phyloP scores from a whole-genome alignment of 495 filamentous ascomycete genomes.

The Neurospora sp. region DNA sequence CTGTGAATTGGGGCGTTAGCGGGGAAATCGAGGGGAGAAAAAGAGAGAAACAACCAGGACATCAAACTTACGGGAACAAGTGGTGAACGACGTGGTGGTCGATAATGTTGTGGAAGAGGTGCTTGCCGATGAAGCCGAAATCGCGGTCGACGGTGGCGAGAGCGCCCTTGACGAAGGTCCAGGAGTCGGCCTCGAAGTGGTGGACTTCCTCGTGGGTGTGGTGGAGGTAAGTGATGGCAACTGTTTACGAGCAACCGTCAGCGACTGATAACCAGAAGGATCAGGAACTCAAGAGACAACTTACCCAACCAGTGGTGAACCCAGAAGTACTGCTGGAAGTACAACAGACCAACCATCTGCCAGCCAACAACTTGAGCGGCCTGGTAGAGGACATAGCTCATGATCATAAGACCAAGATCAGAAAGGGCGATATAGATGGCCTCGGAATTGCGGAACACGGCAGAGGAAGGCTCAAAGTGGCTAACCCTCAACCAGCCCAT shows the following conservation, averaged over 20 bases:
- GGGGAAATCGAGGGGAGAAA: not conserved
- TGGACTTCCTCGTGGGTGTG: conserved; percentile 77
- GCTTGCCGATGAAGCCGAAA: conserved; percentile 75
- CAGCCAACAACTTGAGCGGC: conserved; percentile 65
- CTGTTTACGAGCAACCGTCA: conserved; percentile 32
- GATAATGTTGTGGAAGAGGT: conserved; percentile 81
- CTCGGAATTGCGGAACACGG: conserved; percentile 86
- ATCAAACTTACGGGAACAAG: conserved; percentile 43
- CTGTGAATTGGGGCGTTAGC: conserved; percentile 18
- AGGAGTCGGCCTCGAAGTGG: conserved; percentile 64
- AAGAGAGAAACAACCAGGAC: not conserved
- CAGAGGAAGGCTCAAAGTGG: conserved; percentile 84
- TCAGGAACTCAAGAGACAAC: conserved; percentile 12
- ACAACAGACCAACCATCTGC: conserved; percentile 79
- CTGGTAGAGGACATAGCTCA: conserved; percentile 40
- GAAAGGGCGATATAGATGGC: conserved; percentile 71
- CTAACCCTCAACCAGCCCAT: conserved; percentile 72
- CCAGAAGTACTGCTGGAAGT: conserved; percentile 87
- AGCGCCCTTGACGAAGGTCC: conserved; percentile 81
- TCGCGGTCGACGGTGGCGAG: conserved; percentile 82
- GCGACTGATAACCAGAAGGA: not conserved
- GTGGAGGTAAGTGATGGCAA: conserved; percentile 81
- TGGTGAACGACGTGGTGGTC: conserved; percentile 91
- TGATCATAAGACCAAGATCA: conserved; percentile 66
- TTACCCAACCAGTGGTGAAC: conserved; percentile 92